Evolutionary conservation across 1,139 yeast species (phyloP), one percentile per base, ranked within the genome.

Genomic region (Pneumocystis jirovecii): DNA sequence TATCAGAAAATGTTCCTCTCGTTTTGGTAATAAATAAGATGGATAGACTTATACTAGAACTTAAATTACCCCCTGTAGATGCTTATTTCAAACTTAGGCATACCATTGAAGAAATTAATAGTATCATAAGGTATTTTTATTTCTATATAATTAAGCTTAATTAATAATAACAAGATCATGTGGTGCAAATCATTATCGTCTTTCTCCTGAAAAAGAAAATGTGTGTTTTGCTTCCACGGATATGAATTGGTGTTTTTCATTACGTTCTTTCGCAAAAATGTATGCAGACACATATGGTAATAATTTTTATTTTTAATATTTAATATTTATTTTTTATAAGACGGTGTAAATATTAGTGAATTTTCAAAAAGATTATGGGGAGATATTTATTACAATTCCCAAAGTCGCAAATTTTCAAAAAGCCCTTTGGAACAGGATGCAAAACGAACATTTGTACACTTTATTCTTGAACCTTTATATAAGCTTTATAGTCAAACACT

Each of bases 391-490:
- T 88, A 77, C 71, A 76, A 83, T 65, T 72, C 77, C 0, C 73
- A 73, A 0, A 71, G 75, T 0, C 78, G 80, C 39, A 79, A 76
- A 66, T 85, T 89, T 70, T 74, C 81, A 0, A 74, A 74, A 0
- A 73, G 74, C 56, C 75, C 80, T 0, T 68, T 72, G 3, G 74
- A 73, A 6, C 67, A 71, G 1, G 73, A 71, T 62, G 66, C 73
- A 1, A 74, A 78, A 31, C 76, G 89, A 65, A 76, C 91, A 0
- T 91, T 91, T 73, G 81, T 83, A 17, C 80, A 82, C 67, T 87
- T 90, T 70, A 79, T 93, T 10, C 76, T 90, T 21, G 84, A 83
- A 25, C 98, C 98, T 0, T 71, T 95, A 6, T 93, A 91, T 76
- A 91, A 93, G 72, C 73, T 91, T 4, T 77, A 85, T 63, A 37